These are phyloP conservation scores for Prunus armeniaca DNA, from an alignment of 306 rosid species.

Conservation along the genomic window DNA sequence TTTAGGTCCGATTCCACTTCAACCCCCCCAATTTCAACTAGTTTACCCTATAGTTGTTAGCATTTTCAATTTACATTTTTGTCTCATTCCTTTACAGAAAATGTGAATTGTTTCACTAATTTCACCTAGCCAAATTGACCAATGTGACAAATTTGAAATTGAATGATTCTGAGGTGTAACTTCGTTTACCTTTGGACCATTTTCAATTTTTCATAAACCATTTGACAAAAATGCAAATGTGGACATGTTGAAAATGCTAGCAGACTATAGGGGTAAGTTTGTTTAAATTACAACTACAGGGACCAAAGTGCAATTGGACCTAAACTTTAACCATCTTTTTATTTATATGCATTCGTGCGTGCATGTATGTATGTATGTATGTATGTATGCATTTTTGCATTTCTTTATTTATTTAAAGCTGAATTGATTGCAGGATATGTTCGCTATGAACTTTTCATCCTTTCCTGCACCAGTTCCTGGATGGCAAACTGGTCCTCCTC, in stretches of 20 bases:
- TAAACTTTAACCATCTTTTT: not conserved
- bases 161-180: not conserved
- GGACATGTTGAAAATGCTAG: not conserved
- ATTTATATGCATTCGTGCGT: not conserved
- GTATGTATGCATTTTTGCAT: not conserved
- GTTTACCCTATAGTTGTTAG: not conserved
- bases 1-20: not conserved
- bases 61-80: not conserved
- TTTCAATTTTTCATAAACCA: not conserved
- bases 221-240: not conserved
- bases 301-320: not conserved
- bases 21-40: not conserved
- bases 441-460: conserved; percentile 50
- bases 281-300: not conserved
- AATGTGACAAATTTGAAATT: not conserved
- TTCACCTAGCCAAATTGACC: not conserved
- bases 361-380: conserved; percentile 21
- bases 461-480: conserved; percentile 58
- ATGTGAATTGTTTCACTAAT: not conserved
- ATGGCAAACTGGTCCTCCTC: conserved; percentile 80
- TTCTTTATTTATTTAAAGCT: conserved; percentile 7
- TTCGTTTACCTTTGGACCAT: not conserved
- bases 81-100: not conserved
- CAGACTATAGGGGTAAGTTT: not conserved
- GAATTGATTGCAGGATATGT: conserved; percentile 66